Evolutionary conservation across 1,284 basidiomycete species (phyloP).

Genomic region (Apiotrichum laibachii): DNA sequence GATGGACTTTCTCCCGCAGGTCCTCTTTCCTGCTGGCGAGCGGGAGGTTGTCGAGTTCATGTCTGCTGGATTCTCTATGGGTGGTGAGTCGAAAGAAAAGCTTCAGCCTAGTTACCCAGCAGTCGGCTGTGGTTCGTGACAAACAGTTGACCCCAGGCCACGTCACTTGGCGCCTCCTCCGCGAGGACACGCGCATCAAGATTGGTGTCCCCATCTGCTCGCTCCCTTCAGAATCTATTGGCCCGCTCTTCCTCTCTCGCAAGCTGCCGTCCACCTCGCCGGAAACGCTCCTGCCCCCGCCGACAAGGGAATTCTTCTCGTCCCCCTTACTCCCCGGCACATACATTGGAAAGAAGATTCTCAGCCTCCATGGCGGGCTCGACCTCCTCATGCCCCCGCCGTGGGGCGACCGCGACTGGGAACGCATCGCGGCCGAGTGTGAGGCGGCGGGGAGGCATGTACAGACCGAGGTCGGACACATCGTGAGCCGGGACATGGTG

Average conservation of each 20-base stretch:
- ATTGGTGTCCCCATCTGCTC: slow-evolving; percentile 71
- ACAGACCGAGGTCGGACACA: slow-evolving; percentile 6
- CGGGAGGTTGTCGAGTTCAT: slow-evolving; percentile 65
- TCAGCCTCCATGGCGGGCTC: slow-evolving; percentile 60
- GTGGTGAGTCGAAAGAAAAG: slow-evolving; percentile 34
- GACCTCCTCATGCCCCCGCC: slow-evolving; percentile 45
- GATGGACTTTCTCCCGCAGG: slow-evolving; percentile 73
- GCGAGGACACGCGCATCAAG: slow-evolving; percentile 64
- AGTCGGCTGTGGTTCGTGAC: no score
- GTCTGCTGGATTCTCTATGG: slow-evolving; percentile 55
- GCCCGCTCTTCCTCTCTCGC: slow-evolving; percentile 58
- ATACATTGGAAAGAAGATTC: slow-evolving; percentile 67
- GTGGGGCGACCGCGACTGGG: slow-evolving; percentile 20
- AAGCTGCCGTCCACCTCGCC: slow-evolving; percentile 60
- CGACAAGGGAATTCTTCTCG: slow-evolving; percentile 55
- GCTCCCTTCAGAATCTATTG: slow-evolving; percentile 67
- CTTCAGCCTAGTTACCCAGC: no score
- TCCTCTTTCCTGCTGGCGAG: slow-evolving; percentile 72
- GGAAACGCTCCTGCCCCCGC: slow-evolving; percentile 55
- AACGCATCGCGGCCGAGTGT: slow-evolving; percentile 1
- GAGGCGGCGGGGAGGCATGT: not conserved
- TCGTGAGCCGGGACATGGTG: slow-evolving; percentile 8
- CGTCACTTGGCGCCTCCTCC: slow-evolving; percentile 11
- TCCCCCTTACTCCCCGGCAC: slow-evolving; percentile 55
- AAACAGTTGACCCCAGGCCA: slow-evolving; percentile 7